phyloP scores from a whole-genome alignment of 2,329 filamentous ascomycete genomes.

The Trichoderma koningiopsis region DNA sequence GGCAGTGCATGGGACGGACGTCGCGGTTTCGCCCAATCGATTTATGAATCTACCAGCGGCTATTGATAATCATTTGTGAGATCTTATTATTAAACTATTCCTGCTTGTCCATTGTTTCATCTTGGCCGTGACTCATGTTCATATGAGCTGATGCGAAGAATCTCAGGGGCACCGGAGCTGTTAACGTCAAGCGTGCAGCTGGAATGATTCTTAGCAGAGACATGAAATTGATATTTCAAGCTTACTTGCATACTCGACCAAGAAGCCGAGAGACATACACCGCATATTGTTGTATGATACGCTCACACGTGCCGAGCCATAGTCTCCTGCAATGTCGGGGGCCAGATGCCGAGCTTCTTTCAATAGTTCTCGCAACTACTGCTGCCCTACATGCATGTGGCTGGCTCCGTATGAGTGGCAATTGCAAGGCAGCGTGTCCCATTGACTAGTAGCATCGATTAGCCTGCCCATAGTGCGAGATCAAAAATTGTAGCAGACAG shows the following conservation, averaged over 20 bases:
- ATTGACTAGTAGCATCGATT: too few relatives aligned
- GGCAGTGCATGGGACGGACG: neutral
- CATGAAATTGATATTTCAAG: neutral
- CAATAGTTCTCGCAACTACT: conserved; percentile 1
- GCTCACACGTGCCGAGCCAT: neutral
- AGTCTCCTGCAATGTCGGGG: neutral
- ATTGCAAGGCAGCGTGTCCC: neutral
- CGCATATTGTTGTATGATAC: conserved; percentile 10
- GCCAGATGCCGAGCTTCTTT: neutral
- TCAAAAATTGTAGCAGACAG: neutral
- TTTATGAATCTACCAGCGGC: neutral
- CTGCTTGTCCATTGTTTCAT: neutral
- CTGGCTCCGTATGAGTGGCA: neutral
- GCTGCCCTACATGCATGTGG: neutral
- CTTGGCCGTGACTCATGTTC: neutral
- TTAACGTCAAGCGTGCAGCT: neutral
- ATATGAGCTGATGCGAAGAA: neutral
- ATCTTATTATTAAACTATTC: neutral
- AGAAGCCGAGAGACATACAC: neutral
- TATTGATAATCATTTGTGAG: neutral
- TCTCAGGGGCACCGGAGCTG: neutral
- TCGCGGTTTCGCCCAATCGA: neutral
- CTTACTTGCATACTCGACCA: neutral
- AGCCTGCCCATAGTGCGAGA: neutral
- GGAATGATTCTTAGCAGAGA: neutral